Conservation (phyloP, 2,329 filamentous ascomycete species). For the Aureobasidium mangrovei region DNA sequence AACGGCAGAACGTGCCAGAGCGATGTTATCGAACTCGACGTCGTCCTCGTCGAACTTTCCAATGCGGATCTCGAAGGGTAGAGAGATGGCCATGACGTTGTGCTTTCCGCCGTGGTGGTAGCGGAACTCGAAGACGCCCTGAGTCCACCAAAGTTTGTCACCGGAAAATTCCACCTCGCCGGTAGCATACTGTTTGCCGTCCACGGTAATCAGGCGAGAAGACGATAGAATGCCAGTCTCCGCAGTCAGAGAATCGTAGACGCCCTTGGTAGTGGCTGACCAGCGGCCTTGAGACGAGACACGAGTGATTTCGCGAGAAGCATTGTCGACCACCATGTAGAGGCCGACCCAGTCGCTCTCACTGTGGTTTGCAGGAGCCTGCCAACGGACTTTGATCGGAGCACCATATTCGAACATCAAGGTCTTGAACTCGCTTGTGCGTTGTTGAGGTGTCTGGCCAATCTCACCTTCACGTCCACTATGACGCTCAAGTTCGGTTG, state of each 20-base stretch:
- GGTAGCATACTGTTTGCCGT: constrained; percentile 50
- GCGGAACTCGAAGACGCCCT: constrained; percentile 91
- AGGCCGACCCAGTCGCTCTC: constrained; percentile 93
- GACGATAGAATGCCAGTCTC: constrained; percentile 68
- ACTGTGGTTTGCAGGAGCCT: constrained; percentile 75
- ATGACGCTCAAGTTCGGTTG: constrained; percentile 47
- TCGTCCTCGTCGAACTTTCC: constrained; percentile 69
- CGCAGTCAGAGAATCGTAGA: constrained; percentile 65
- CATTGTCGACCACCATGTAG: constrained; percentile 93
- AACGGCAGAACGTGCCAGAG: constrained; percentile 58
- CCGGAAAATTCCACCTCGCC: constrained; percentile 84
- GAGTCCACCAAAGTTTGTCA: constrained; percentile 95
- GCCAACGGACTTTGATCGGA: constrained; percentile 85
- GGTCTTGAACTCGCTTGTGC: constrained; percentile 57
- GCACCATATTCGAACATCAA: constrained; percentile 80
- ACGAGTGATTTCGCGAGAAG: constrained; percentile 72
- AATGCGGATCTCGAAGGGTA: constrained; percentile 86
- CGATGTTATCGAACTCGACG: constrained; percentile 50
- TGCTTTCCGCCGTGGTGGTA: constrained; percentile 93
- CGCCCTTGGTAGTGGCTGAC: constrained; percentile 68
- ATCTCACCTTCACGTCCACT: constrained; percentile 66
- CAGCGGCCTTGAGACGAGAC: constrained; percentile 82
- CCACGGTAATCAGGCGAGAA: constrained; percentile 49
- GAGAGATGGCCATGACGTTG: constrained; percentile 86
- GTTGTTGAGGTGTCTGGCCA: constrained; percentile 56